These are phyloP conservation scores for Botrytis elliptica DNA, from an alignment of 2,329 filamentous ascomycete species.

Conservation along the genomic window DNA sequence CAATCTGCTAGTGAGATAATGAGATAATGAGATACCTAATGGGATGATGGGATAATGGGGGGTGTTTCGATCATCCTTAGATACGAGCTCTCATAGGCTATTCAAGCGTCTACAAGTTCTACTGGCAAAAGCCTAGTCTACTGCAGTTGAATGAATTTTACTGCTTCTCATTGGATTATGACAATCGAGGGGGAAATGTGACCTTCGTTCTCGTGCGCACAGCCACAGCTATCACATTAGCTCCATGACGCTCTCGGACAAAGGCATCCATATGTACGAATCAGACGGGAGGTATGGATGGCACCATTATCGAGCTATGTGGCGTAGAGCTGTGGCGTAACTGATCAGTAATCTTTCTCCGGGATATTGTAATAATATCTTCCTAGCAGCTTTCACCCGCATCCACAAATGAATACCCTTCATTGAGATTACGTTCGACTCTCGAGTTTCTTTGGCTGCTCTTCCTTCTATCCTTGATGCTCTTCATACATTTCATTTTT, in stretches of 20 bases:
- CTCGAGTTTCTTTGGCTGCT: not conserved
- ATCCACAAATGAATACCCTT: not conserved
- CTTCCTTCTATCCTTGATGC: not conserved
- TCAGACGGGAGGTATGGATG: not conserved
- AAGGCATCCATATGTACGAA: not conserved
- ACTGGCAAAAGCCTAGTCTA: conserved; percentile 4
- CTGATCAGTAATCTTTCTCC: not conserved
- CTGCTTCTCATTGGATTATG: not conserved
- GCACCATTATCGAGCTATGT: not conserved
- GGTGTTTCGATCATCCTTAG: not conserved
- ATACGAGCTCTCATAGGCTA: not conserved
- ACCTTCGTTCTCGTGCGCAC: not conserved
- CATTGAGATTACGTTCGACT: not conserved
- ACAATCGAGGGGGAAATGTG: not conserved
- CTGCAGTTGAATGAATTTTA: not conserved
- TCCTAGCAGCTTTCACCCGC: not conserved
- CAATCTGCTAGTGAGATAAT: not conserved
- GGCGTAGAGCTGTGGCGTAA: not conserved
- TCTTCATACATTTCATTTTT: not conserved
- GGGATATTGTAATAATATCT: not conserved
- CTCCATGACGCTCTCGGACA: not conserved
- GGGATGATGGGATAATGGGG: not conserved
- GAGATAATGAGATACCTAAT: not conserved
- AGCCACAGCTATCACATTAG: not conserved
- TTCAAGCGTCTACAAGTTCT: not conserved